Evolutionary conservation across 164 flowering plant genomes (phyloP).

Genomic region (Pachysandra terminalis): DNA sequence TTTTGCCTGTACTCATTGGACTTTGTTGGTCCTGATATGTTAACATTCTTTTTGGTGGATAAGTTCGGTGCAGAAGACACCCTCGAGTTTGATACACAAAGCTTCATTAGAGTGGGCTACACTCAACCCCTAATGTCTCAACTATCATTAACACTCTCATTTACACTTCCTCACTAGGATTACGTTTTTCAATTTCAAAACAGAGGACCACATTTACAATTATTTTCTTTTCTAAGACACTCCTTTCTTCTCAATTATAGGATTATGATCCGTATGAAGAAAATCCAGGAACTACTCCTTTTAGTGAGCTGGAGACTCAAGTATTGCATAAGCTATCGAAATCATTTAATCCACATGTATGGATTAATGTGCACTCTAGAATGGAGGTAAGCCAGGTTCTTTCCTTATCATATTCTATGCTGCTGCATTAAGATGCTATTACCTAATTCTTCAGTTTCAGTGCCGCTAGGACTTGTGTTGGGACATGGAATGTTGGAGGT

Average conservation of each 20-base stretch:
- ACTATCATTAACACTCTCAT: no score
- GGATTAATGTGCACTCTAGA: slow-evolving; percentile 98
- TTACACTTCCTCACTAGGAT: background rate
- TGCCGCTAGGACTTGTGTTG: no score
- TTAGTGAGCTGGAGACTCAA: slow-evolving; percentile 95
- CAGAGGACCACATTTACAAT: background rate
- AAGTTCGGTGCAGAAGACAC: background rate
- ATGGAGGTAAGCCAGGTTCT: slow-evolving; percentile 67
- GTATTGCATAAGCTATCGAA: slow-evolving; percentile 79
- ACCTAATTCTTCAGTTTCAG: no score
- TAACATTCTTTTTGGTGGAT: background rate
- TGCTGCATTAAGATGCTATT: no score
- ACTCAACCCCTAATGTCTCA: background rate
- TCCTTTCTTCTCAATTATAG: slow-evolving; percentile 32
- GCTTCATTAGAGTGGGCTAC: background rate
- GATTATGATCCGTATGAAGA: slow-evolving; percentile 99
- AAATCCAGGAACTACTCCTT: slow-evolving; percentile 90
- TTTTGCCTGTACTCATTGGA: no score
- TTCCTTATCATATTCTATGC: background rate
- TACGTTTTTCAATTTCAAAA: background rate
- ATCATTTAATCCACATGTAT: slow-evolving; percentile 87
- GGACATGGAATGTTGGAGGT: no score
- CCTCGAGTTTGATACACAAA: background rate
- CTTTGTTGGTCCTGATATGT: background rate
- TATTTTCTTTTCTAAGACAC: background rate